Base-by-base conservation (phyloP, 2,329 filamentous ascomycete genomes). In the Epichloe scottii region DNA sequence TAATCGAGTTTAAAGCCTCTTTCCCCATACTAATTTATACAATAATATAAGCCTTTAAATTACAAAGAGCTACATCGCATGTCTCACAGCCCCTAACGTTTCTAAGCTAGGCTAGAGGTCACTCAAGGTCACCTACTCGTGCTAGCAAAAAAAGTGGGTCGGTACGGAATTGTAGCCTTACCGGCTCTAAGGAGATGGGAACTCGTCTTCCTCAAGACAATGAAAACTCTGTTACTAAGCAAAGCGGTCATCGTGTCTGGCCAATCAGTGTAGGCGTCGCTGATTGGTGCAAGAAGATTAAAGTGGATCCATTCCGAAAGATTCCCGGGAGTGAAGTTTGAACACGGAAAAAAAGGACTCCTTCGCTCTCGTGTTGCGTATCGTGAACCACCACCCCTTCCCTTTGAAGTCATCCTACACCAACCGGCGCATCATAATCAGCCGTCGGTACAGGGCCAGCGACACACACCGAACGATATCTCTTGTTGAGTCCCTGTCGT, bases 391-490 rank as follows among this genome's bases (percentile, higher is more conserved):
- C 33, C 46, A 41, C 38, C 6, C 6, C 38, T 15, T 34, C 23
- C 34, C 40, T 14, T 43, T 11, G 14, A 33, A 21, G 4, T 30
- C 33, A 37, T 49, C 21, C 48, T 37, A 11, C 33, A 44, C 33
- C 40, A 49, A 33, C 40, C 39, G 40, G 48, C 48, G 48, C 30
- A 49, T 26, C 41, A 44, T 30, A 30, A 30, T 37, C 48, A 44
- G 26, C 26, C 33, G 39, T 49, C 39, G 40, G 19, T 17, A 15
- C 46, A 35, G 37, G 26, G 2, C n/a, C 37, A 42, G 38, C 48
- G 3, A 44, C 33, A 30, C 14, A 33, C 33, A 37, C 15, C 30
- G 33, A 39, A n/a, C 40, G 19, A 49, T 6, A 19, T 6, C 6
- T 15, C 4, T 51, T 38, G 26, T 10, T 17, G 38, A 42, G 17